Percentiles rank a stretch among this genome's conserved stretches.
Conservation (phyloP, 495 filamentous ascomycete species). For the Lepidopterella palustris region DNA sequence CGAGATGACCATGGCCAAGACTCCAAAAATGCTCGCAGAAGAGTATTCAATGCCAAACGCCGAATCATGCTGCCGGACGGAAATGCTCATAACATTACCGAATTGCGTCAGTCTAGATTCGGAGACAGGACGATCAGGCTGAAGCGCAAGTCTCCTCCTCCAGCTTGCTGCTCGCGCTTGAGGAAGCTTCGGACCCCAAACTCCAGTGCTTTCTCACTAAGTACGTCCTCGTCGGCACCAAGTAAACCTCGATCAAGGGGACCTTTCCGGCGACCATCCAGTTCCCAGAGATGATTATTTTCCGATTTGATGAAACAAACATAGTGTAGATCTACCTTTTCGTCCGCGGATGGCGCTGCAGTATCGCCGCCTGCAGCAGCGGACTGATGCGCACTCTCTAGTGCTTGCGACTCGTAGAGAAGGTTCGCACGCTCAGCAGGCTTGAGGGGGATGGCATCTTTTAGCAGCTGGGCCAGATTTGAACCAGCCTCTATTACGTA, state of each 20-base stretch:
- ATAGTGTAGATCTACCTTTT: constrained; percentile 39
- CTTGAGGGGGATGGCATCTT: constrained; percentile 41
- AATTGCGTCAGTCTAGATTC: constrained; percentile 31
- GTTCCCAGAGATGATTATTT: constrained; percentile 38
- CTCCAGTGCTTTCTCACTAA: constrained; percentile 58
- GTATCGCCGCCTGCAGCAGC: constrained; percentile 37
- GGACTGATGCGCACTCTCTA: constrained; percentile 37
- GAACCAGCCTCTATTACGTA: constrained; percentile 25
- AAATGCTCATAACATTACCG: background rate
- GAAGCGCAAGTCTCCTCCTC: constrained; percentile 46
- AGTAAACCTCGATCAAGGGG: constrained; percentile 65
- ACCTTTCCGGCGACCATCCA: constrained; percentile 52
- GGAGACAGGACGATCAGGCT: constrained; percentile 50
- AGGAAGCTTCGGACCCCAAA: constrained; percentile 54
- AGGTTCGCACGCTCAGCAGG: constrained; percentile 35
- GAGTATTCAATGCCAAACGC: too few species aligned
- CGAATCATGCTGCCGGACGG: background rate
- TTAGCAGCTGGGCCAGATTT: constrained; percentile 30
- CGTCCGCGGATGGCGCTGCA: constrained; percentile 33
- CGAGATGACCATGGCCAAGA: background rate
- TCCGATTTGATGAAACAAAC: constrained; percentile 41
- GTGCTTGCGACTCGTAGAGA: constrained; percentile 36
- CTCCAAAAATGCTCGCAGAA: background rate
- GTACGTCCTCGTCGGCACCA: constrained; percentile 57
- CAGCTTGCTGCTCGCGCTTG: constrained; percentile 44